These are phyloP conservation scores for Pelargonium australe DNA, from an alignment of 441 rosid genomes.

Conservation along the genomic window DNA sequence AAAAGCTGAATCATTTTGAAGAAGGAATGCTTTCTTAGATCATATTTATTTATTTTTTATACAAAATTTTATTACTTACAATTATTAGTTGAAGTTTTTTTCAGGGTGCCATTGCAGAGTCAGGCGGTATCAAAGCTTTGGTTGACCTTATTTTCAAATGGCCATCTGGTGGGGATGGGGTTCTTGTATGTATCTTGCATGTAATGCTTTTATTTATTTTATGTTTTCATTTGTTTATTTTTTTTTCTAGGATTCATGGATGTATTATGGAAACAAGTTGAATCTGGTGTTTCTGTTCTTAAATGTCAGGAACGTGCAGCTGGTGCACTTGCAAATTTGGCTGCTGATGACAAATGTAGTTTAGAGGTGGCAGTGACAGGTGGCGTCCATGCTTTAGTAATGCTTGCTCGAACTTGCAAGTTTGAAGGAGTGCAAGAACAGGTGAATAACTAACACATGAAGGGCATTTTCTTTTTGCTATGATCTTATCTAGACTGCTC, in stretches of 20 bases:
- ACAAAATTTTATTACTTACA: background rate
- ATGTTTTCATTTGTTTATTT: background rate
- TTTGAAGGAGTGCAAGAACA: slow-evolving; percentile 96
- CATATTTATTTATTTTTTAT: background rate
- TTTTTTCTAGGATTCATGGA: background rate
- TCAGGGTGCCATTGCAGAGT: slow-evolving; percentile 85
- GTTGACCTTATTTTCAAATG: slow-evolving; percentile 93
- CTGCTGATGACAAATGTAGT: slow-evolving; percentile 97
- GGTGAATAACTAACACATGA: slow-evolving; percentile 31
- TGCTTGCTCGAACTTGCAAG: slow-evolving; percentile 89
- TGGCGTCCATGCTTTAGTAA: slow-evolving; percentile 88
- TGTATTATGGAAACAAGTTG: background rate
- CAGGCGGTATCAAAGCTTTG: slow-evolving; percentile 89
- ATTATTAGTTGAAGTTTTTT: slow-evolving; percentile 1
- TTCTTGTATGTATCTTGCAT: slow-evolving; percentile 50
- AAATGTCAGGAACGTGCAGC: slow-evolving; percentile 88
- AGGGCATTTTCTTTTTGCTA: background rate
- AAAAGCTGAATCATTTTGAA: background rate
- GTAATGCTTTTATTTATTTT: background rate
- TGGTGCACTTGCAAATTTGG: slow-evolving; percentile 95
- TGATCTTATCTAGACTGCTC: background rate
- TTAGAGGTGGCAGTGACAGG: slow-evolving; percentile 86
- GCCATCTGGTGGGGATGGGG: slow-evolving; percentile 83
- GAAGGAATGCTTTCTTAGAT: background rate
- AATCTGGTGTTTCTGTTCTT: background rate